Base-by-base conservation (phyloP, 2,329 filamentous ascomycete genomes). In the Arthrocladium fulminans region DNA sequence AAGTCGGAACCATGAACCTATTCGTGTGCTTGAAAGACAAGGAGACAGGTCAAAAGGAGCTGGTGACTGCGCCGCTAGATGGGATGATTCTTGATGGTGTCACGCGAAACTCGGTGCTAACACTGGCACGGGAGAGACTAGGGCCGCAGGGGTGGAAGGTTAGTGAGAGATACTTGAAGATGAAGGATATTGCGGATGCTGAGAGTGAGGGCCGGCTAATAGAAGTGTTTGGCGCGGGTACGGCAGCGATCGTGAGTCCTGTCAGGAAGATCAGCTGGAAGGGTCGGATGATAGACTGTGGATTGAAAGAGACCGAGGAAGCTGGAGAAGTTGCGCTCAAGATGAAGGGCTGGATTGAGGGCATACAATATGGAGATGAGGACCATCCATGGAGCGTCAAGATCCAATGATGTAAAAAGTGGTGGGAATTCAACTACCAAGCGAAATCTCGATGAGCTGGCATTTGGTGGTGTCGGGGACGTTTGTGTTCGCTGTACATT, bases 1-100 rank as follows among this genome's bases (percentile, higher is more conserved):
- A 98, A 70, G 92, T 96, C 49, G 92, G 92, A 61, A 97, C 92
- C 50, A 98, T 98, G 92, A 98, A 98, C 71, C 81, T 98, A 65
- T 98, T 97, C 62, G 83, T 84, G 25, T 89, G 85, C 35, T 70
- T 97, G 59, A 81, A 81, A 71, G 81, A 94, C 73, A 86, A 86
- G 75, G 76, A 86, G 66, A 92, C 88, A 10, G 92, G 90, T 6
- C 79, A 89, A 71, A 90, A 89, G 63, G 89, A 96, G 73, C 79
- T 98, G 46, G 67, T 96, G 60, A 98, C 92, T n/a, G 88, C 90
- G 30, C 92, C 92, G 20, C 77, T 98, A 12, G 92, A 98, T 65
- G 92, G 92, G 44, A 98, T 90, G 24, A 98, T 98, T 57, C 77
- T 98, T 39, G 88, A 94, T 69, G 92, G 92, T 60, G 88, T 98